These are phyloP conservation scores for Metschnikowia corniflorae DNA, from an alignment of 805 yeast species.

Conservation along the genomic window DNA sequence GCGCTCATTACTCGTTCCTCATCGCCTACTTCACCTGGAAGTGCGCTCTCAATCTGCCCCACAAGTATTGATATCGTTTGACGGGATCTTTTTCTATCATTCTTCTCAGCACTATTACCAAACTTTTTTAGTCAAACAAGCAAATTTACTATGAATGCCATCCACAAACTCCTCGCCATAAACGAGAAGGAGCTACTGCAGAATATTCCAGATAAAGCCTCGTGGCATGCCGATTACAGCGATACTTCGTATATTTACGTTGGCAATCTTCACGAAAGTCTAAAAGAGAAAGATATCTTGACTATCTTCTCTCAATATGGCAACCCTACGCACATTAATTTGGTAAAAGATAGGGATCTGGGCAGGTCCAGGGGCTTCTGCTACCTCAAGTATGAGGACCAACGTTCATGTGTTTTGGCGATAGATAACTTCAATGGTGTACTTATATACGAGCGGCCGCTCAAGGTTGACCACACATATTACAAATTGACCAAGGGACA, in stretches of 20 bases:
- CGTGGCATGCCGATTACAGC: conserved; percentile 86
- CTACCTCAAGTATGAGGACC: conserved; percentile 78
- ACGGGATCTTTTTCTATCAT: too few species aligned
- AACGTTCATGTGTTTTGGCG: conserved; percentile 75
- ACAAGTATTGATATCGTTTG: too few species aligned
- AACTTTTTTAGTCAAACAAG: too few species aligned
- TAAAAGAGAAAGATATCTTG: conserved; percentile 73
- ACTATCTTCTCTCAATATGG: conserved; percentile 88
- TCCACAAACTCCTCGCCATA: conserved; percentile 47
- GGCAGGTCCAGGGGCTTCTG: conserved; percentile 75
- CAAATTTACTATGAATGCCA: conserved; percentile 40
- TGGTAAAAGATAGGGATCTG: conserved; percentile 61
- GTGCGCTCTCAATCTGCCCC: too few species aligned
- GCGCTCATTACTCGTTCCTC: too few species aligned
- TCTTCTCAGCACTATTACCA: too few species aligned
- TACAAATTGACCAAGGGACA: conserved; percentile 55
- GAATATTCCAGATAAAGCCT: conserved; percentile 56
- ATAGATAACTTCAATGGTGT: conserved; percentile 84
- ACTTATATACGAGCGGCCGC: conserved; percentile 45
- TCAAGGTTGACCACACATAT: conserved; percentile 69
- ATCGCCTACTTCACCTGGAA: too few species aligned
- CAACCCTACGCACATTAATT: conserved; percentile 68
- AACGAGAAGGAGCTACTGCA: conserved; percentile 66
- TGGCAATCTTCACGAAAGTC: conserved; percentile 62
- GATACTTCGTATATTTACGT: conserved; percentile 76